These are phyloP conservation scores for Tetrahymena borealis DNA, from an alignment of 73 alveolate species.

Conservation along the genomic window DNA sequence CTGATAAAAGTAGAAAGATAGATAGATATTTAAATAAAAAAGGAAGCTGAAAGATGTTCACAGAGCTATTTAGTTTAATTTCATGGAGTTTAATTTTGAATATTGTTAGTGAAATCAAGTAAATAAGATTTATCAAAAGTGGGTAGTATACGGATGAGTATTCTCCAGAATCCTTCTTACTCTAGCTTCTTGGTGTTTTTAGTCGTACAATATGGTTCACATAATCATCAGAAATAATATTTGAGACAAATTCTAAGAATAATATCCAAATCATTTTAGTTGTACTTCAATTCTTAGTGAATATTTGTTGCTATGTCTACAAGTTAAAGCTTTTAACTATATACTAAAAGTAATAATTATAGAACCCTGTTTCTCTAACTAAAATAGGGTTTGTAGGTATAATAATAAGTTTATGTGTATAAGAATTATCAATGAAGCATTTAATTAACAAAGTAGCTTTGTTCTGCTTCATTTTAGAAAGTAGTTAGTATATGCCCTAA, in stretches of 20 bases:
- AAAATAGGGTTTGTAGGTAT: not conserved
- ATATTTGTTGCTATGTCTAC: not conserved
- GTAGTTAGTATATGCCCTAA: not conserved
- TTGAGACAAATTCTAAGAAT: not conserved
- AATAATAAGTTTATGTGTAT: not conserved
- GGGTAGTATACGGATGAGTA: not conserved
- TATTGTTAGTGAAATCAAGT: not conserved
- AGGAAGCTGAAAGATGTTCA: not conserved
- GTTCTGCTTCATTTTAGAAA: not conserved
- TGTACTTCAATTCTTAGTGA: not conserved
- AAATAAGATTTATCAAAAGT: not conserved
- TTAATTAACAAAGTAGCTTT: not conserved
- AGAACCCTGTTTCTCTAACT: not conserved
- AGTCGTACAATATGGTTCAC: not conserved
- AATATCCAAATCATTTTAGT: not conserved
- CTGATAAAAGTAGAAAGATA: too few relatives aligned
- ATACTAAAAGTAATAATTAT: not conserved
- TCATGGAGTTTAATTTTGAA: not conserved
- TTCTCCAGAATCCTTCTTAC: not conserved
- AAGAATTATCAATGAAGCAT: not conserved
- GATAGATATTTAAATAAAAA: too few relatives aligned
- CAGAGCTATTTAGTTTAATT: not conserved
- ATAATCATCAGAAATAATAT: not conserved
- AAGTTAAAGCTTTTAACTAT: not conserved
- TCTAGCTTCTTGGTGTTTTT: not conserved